Conservation (phyloP, 805 yeast species). For the Barnettozyma populi region DNA sequence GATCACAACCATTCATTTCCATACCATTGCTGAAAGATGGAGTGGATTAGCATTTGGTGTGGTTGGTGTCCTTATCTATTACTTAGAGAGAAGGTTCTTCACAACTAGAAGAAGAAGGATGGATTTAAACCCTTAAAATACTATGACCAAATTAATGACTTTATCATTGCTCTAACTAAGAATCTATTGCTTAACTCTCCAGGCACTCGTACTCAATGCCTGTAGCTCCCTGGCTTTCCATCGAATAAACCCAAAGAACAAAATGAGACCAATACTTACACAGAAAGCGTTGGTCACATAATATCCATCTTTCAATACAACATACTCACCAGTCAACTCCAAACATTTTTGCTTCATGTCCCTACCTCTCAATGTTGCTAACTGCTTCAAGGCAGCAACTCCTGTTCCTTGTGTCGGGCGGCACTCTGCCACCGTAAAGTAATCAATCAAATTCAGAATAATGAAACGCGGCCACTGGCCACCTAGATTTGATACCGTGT, state of each 20-base stretch:
- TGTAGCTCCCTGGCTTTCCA: conserved; percentile 61
- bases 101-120: neutral
- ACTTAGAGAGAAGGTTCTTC: conserved; percentile 19
- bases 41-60: conserved; percentile 65
- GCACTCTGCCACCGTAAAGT: conserved; percentile 65
- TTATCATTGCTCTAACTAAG: neutral
- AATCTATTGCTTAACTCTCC: conserved; percentile 45
- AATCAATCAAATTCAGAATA: conserved; percentile 74
- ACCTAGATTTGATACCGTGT: conserved; percentile 88
- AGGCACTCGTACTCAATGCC: conserved; percentile 62
- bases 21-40: conserved; percentile 68
- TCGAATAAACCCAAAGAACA: conserved; percentile 64
- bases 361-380: neutral
- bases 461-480: conserved; percentile 97
- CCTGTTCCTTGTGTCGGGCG: conserved; percentile 21
- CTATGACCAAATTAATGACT: neutral
- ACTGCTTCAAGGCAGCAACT: conserved; percentile 38
- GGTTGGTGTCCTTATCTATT: conserved; percentile 37
- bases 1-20: conserved; percentile 82
- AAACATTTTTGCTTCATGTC: conserved; percentile 1
- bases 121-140: neutral
- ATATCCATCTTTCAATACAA: conserved; percentile 70
- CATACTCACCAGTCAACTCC: conserved; percentile 47
- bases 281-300: conserved; percentile 72
- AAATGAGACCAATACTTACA: conserved; percentile 54